Evolutionary conservation across 495 filamentous ascomycete genomes (phyloP), one percentile per base, ranked within the genome.

Genomic region (Echria macrotheca): DNA sequence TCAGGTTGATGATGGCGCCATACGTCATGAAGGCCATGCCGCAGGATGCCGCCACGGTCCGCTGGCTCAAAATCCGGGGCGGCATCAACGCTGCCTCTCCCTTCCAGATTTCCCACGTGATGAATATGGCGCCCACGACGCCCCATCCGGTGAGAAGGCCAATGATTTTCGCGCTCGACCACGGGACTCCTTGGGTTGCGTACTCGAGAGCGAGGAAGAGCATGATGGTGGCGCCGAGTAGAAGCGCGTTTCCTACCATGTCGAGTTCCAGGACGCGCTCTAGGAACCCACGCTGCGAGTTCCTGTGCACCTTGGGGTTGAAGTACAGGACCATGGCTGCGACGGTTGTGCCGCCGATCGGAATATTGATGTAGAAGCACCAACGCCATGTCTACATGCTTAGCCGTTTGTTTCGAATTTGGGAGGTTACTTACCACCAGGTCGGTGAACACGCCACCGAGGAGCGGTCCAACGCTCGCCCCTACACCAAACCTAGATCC

Each of bases 361-460:
- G 75, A 1, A 79, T 59, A 46, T 77, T 77, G 60, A 77, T 65
- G 46, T 74, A 78, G 49, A 78, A 78, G 53, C 75, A 76, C 74
- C 73, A 78, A 29, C 75, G 57, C 75, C 75, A 78, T 5, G 65
- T 66, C 48, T 63, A 17, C 21, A 0, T 2, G 15, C 0, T 24
- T 24, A n/a, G 17, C 6, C 22, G 18, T 3, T 6, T 7, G 3
- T 2, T 2, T 15, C 21, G 5, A 8, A 6, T 3, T 17, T 37
- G 5, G 17, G 17, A 11, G 18, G 29, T 14, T 12, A 44, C 57
- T 17, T 56, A 62, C 59, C 51, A 65, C 57, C 3, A 62, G 57
- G 15, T 76, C 69, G 0, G 77, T 81, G 45, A 83, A 79, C 2
- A 67, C 71, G 4, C 79, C 79, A 10, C 79, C 79, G 1, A 82